Percentiles rank a stretch among this genome's conserved stretches.
Conservation (phyloP, 352 stramenopile genomes). For the Halophytophthora batemanensis region DNA sequence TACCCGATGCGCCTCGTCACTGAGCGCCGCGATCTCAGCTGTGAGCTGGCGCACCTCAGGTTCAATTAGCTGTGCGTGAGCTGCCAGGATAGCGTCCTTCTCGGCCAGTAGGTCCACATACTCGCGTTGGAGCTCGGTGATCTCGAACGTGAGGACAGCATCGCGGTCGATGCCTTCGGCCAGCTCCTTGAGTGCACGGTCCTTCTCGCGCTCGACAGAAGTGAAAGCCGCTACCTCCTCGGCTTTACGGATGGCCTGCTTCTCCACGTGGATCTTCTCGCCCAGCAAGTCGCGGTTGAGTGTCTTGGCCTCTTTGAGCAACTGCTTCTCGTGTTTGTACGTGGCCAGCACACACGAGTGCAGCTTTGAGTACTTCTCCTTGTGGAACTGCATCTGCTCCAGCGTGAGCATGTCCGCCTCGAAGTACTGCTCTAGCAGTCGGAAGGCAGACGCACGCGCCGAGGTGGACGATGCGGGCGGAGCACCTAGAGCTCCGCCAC, state of each 20-base stretch:
- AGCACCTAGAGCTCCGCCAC: constrained; percentile 7
- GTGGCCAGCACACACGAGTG: constrained; percentile 69
- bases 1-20: constrained; percentile 64
- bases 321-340: constrained; percentile 78
- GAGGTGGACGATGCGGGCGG: constrained; percentile 43
- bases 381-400: constrained; percentile 77
- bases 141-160: constrained; percentile 82
- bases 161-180: constrained; percentile 77
- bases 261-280: constrained; percentile 86
- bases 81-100: constrained; percentile 71
- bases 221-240: constrained; percentile 74
- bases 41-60: constrained; percentile 77
- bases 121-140: constrained; percentile 84
- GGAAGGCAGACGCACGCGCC: constrained; percentile 65
- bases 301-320: constrained; percentile 78
- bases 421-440: constrained; percentile 80
- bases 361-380: constrained; percentile 74
- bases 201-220: constrained; percentile 78
- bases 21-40: constrained; percentile 58
- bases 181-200: constrained; percentile 72
- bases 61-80: constrained; percentile 82
- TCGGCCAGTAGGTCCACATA: constrained; percentile 64
- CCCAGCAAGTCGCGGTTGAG: constrained; percentile 82
- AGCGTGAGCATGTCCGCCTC: constrained; percentile 81
- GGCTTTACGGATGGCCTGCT: constrained; percentile 82